These are phyloP conservation scores for Pleurotus eryngii DNA, from an alignment of 768 basidiomycete genomes.

Conservation along the genomic window DNA sequence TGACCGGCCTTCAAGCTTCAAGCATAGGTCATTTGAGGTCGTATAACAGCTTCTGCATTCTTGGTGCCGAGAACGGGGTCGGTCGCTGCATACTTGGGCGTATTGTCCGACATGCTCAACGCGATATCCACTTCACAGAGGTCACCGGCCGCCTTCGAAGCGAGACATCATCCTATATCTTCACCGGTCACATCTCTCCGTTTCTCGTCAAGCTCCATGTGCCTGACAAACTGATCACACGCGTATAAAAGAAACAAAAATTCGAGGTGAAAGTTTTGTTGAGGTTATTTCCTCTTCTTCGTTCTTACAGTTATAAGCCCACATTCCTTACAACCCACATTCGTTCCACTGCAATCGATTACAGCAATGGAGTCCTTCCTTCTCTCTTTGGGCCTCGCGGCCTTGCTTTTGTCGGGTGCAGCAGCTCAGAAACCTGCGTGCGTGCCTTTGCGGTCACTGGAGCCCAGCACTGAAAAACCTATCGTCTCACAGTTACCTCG, in stretches of 20 bases:
- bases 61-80: too few relatives aligned
- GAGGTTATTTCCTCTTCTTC: not conserved
- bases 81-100: too few relatives aligned
- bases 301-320: not conserved
- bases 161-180: too few relatives aligned
- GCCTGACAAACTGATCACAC: constrained; percentile 1
- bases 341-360: not conserved
- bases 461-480: not conserved
- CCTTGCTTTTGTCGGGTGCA: not conserved
- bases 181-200: constrained; percentile 1
- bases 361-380: not conserved
- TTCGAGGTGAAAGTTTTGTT: not conserved
- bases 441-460: not conserved
- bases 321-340: not conserved
- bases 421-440: constrained; percentile 3
- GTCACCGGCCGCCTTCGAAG: too few relatives aligned
- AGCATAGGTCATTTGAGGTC: too few relatives aligned
- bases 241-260: not conserved
- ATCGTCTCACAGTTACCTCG: not conserved
- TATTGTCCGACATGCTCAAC: too few relatives aligned
- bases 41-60: too few relatives aligned
- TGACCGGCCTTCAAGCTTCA: too few relatives aligned
- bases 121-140: too few relatives aligned
- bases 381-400: not conserved
- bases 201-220: not conserved